phyloP scores from a whole-genome alignment of 2,329 filamentous ascomycete species.

The Emmonsiellopsis sp. region DNA sequence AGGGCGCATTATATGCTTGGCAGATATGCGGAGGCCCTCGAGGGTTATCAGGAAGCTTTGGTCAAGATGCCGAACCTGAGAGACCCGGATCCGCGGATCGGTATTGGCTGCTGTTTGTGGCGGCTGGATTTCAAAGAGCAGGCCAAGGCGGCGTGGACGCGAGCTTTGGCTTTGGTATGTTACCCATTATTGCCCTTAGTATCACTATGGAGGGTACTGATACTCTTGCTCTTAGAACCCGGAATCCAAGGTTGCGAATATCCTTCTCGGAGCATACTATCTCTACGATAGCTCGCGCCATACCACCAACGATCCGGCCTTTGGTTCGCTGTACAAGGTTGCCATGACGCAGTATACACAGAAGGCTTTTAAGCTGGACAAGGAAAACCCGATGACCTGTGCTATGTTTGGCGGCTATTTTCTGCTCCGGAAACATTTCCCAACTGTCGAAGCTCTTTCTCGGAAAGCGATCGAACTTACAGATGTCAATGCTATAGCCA shows the following conservation, averaged over 20 bases:
- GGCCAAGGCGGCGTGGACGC: constrained; percentile 82
- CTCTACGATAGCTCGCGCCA: constrained; percentile 78
- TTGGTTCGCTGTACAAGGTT: constrained; percentile 76
- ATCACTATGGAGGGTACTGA: constrained; percentile 8
- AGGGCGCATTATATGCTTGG: constrained; percentile 78
- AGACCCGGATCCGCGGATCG: constrained; percentile 91
- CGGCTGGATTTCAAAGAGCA: constrained; percentile 90
- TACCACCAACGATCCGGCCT: constrained; percentile 73
- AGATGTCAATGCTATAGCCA: constrained; percentile 91
- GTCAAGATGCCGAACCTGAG: constrained; percentile 76
- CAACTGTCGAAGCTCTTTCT: constrained; percentile 75
- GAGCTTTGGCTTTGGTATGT: constrained; percentile 66
- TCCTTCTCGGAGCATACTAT: constrained; percentile 82
- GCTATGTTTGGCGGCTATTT: constrained; percentile 88
- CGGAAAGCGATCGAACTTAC: constrained; percentile 92
- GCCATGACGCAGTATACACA: constrained; percentile 93
- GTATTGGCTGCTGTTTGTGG: constrained; percentile 96
- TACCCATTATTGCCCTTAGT: not conserved
- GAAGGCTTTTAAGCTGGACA: constrained; percentile 87
- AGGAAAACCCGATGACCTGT: constrained; percentile 80
- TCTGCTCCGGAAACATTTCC: constrained; percentile 68
- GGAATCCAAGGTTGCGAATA: constrained; percentile 81
- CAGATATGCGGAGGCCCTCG: constrained; percentile 74
- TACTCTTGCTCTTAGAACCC: constrained; percentile 43
- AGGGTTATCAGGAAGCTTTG: constrained; percentile 78